Conservation (phyloP, 1,139 yeast species). For the Debaryomyces psychrophilus region DNA sequence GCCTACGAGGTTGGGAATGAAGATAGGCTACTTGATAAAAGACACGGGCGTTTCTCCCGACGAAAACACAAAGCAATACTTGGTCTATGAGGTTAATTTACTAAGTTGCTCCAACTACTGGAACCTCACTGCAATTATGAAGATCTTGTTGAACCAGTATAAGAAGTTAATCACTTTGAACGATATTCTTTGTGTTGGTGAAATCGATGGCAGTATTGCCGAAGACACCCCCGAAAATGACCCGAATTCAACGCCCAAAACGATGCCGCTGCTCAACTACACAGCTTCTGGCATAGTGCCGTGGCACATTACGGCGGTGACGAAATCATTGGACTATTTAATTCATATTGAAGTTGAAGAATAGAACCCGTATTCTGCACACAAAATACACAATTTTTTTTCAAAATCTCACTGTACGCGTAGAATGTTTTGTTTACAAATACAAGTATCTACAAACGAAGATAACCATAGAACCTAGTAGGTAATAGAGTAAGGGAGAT, state of each 20-base stretch:
- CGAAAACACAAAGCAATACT: conserved; percentile 22
- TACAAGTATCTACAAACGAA: conserved; percentile 1
- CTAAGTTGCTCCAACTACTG: conserved; percentile 71
- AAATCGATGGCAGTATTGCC: conserved; percentile 24
- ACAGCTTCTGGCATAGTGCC: conserved; percentile 50
- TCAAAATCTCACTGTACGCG: conserved; percentile 7
- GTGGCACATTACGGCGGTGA: conserved; percentile 84
- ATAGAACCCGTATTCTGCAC: conserved; percentile 16
- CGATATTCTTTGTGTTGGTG: conserved; percentile 41
- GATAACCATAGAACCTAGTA: background rate
- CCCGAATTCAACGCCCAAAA: conserved; percentile 18
- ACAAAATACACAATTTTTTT: conserved; percentile 7
- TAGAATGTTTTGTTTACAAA: conserved; percentile 14
- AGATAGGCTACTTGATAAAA: conserved; percentile 69
- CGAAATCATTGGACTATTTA: conserved; percentile 58
- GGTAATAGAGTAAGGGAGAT: background rate
- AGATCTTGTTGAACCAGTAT: conserved; percentile 64
- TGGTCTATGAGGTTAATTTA: conserved; percentile 61
- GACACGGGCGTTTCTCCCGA: background rate
- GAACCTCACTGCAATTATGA: conserved; percentile 59
- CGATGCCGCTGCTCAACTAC: conserved; percentile 12
- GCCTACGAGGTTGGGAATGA: conserved; percentile 70
- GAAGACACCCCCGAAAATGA: conserved; percentile 11
- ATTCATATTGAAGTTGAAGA: conserved; percentile 47
- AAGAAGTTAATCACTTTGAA: conserved; percentile 62